phyloP scores from a whole-genome alignment of 2,329 filamentous ascomycete species.

The Aspergillus fructus region DNA sequence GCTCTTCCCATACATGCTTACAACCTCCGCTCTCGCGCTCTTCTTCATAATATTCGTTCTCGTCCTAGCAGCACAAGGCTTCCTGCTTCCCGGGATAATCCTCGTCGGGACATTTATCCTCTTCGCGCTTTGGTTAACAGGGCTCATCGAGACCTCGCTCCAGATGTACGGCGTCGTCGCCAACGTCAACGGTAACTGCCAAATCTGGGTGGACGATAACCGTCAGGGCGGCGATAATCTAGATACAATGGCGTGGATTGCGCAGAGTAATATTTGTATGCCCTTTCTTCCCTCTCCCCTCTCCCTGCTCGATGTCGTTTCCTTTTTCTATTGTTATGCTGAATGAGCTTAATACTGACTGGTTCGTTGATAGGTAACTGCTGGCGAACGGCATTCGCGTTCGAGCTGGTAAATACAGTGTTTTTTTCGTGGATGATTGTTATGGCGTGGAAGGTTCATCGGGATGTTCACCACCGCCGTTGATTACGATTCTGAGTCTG shows the following conservation, averaged over 20 bases:
- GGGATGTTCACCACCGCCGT: slow-evolving; percentile 26
- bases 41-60: slow-evolving; percentile 60
- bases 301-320: neutral
- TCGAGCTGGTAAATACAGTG: slow-evolving; percentile 63
- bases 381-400: slow-evolving; percentile 64
- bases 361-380: slow-evolving; percentile 49
- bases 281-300: slow-evolving; percentile 11
- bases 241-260: slow-evolving; percentile 61
- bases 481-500: neutral
- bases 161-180: slow-evolving; percentile 59
- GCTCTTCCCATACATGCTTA: slow-evolving; percentile 65
- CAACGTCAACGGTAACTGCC: slow-evolving; percentile 60
- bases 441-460: slow-evolving; percentile 57
- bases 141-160: slow-evolving; percentile 62
- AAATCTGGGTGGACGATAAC: slow-evolving; percentile 54
- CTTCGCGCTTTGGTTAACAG: slow-evolving; percentile 61
- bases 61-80: slow-evolving; percentile 55
- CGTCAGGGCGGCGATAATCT: slow-evolving; percentile 48
- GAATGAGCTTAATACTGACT: neutral
- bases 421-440: slow-evolving; percentile 68
- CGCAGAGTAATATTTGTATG: slow-evolving; percentile 63
- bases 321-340: neutral
- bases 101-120: slow-evolving; percentile 62
- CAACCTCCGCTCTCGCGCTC: slow-evolving; percentile 56
- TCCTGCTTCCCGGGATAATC: slow-evolving; percentile 59